These are phyloP conservation scores for Selenicereus undatus DNA, from an alignment of 148 eudicot genomes.

Conservation along the genomic window DNA sequence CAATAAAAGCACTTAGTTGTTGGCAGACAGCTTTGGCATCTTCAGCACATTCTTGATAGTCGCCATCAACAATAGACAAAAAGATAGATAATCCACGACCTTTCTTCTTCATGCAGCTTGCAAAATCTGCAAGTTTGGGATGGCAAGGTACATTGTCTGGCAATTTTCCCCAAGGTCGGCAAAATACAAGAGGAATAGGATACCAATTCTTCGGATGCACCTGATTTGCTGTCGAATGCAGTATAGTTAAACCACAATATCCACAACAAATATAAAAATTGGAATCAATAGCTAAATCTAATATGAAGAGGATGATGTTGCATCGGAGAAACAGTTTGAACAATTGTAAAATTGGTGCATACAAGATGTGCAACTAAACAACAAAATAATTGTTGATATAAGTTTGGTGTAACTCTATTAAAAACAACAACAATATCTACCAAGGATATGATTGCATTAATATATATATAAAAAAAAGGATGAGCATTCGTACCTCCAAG, in stretches of 20 bases:
- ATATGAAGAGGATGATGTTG: too few relatives aligned
- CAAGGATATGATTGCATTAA: neutral
- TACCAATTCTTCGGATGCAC: conserved; percentile 99
- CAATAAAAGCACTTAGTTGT: conserved; percentile 74
- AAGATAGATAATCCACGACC: conserved; percentile 99
- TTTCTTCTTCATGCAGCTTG: conserved; percentile 96
- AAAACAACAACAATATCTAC: neutral
- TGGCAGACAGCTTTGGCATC: conserved; percentile 83
- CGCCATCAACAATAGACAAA: conserved; percentile 83
- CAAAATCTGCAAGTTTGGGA: conserved; percentile 97
- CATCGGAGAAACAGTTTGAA: neutral
- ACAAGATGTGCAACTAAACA: neutral
- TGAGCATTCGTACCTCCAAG: conserved; percentile 65
- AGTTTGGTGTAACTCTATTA: neutral
- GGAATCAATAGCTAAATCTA: neutral
- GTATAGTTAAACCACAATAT: neutral
- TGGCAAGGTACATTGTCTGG: conserved; percentile 99
- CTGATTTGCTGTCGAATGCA: conserved; percentile 58
- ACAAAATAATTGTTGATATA: neutral
- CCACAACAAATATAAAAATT: neutral
- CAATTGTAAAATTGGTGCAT: neutral
- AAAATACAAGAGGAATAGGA: conserved; percentile 92
- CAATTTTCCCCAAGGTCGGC: conserved; percentile 98
- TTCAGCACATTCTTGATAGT: conserved; percentile 86
- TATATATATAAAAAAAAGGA: neutral